phyloP scores from a whole-genome alignment of 176 grass and related monocot species.

The Zoysia pacifica region DNA sequence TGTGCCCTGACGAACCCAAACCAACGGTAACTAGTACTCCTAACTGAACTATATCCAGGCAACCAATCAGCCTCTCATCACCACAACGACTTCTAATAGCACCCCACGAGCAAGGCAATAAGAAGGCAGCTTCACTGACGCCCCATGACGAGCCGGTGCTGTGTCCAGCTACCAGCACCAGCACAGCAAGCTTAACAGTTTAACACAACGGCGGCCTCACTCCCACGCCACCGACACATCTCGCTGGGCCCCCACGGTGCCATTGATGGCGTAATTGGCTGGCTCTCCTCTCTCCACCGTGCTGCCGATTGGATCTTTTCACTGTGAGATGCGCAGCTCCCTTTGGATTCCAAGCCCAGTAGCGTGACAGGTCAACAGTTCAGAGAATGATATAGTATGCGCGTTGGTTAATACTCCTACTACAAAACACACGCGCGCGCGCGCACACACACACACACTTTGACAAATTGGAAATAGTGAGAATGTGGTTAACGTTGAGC shows the following conservation, averaged over 20 bases:
- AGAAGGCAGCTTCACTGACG: neutral
- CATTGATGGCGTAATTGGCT: slow-evolving; percentile 13
- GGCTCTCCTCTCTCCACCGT: neutral
- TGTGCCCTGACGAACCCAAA: too few relatives aligned
- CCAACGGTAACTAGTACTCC: neutral
- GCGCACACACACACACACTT: neutral
- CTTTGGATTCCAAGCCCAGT: neutral
- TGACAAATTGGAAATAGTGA: neutral
- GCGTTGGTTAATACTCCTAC: neutral
- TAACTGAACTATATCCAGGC: neutral
- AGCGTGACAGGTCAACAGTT: neutral
- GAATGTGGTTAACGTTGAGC: neutral
- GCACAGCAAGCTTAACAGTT: too few relatives aligned
- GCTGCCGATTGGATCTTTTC: neutral
- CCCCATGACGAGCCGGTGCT: neutral
- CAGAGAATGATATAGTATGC: neutral
- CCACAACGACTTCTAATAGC: too few relatives aligned
- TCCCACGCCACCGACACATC: slow-evolving; percentile 19
- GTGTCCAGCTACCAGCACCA: neutral
- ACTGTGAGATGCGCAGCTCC: neutral
- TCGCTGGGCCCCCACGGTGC: neutral
- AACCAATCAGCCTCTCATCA: neutral
- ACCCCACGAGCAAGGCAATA: neutral
- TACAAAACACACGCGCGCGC: neutral
- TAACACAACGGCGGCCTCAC: neutral